These are phyloP conservation scores for Zygosaccharomyces bisporus DNA, from an alignment of 805 yeast species.

Conservation along the genomic window DNA sequence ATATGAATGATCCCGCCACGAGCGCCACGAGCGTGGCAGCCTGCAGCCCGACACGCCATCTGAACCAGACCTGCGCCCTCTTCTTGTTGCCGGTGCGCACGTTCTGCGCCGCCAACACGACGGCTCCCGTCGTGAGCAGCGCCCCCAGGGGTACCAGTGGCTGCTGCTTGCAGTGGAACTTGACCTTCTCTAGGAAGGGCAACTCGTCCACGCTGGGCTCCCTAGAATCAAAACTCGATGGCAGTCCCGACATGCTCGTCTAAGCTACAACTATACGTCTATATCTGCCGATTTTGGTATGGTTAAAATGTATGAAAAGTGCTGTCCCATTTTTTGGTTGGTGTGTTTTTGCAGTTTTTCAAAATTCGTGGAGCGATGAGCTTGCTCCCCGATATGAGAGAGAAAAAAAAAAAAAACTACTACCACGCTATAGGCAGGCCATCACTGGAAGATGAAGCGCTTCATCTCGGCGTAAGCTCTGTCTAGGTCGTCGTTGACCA, in stretches of 20 bases:
- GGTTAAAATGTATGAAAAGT: not conserved
- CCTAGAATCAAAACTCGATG: conserved; percentile 37
- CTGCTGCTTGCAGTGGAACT: conserved; percentile 69
- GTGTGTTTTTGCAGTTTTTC: not conserved
- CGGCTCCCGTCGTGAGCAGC: conserved; percentile 74
- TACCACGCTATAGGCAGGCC: no score
- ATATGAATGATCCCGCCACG: conserved; percentile 71
- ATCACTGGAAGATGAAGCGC: conserved; percentile 55
- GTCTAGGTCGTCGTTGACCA: conserved; percentile 90
- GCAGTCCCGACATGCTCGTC: conserved; percentile 18
- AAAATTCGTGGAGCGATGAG: not conserved
- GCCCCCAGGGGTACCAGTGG: conserved; percentile 87
- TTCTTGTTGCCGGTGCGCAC: conserved; percentile 66
- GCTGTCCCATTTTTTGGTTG: not conserved
- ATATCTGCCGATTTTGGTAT: not conserved
- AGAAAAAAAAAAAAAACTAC: not conserved
- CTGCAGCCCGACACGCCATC: conserved; percentile 87
- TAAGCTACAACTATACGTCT: not conserved
- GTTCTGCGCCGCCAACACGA: conserved; percentile 71
- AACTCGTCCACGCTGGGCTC: conserved; percentile 33
- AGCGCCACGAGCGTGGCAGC: conserved; percentile 78
- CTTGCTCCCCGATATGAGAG: not conserved
- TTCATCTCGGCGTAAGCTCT: conserved; percentile 80
- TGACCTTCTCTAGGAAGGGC: conserved; percentile 53
- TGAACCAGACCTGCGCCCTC: conserved; percentile 80